phyloP scores from a whole-genome alignment of 2,329 filamentous ascomycete genomes.

The Alternaria tenuissima region DNA sequence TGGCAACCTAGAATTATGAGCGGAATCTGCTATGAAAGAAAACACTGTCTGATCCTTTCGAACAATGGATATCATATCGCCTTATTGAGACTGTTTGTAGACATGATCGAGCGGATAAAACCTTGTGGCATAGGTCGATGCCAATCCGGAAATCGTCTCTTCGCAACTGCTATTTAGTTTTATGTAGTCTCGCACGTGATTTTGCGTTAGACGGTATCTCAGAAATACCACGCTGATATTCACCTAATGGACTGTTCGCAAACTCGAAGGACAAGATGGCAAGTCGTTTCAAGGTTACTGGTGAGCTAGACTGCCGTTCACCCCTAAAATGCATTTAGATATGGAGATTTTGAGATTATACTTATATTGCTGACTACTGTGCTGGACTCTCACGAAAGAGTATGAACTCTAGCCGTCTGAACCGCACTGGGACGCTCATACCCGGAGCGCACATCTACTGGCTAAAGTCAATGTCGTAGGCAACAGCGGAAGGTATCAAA shows the following conservation, averaged over 20 bases:
- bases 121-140: not conserved
- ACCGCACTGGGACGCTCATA: not conserved
- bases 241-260: not conserved
- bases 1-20: no score
- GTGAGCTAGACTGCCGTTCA: no score
- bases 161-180: not conserved
- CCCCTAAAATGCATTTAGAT: no score
- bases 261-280: not conserved
- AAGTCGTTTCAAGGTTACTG: not conserved
- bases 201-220: not conserved
- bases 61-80: not conserved
- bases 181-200: not conserved
- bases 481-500: no score
- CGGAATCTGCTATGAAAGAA: no score
- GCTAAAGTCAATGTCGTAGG: not conserved
- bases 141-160: not conserved
- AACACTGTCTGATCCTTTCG: no score
- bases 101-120: not conserved
- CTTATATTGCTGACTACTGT: no score
- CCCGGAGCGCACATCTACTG: not conserved
- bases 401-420: not conserved
- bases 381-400: no score
- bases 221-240: not conserved
- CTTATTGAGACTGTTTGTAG: not conserved
- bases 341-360: no score